Evolutionary conservation across 805 yeast genomes (phyloP).

Genomic region (Candida incommunis): DNA sequence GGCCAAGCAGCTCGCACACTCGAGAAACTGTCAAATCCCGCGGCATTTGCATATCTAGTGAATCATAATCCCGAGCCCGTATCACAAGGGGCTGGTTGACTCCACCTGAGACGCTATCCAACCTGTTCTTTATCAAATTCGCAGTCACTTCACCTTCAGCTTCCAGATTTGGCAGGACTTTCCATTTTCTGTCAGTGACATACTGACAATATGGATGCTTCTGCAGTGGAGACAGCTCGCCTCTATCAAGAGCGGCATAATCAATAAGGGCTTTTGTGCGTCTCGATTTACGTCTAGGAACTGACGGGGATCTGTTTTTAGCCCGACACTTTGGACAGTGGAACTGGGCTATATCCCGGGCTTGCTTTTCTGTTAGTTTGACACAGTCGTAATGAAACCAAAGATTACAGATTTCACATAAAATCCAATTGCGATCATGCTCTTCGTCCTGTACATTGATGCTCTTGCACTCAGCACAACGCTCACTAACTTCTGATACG

Average conservation of each 20-base stretch:
- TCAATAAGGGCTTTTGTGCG: conserved; percentile 48
- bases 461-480: too few relatives aligned
- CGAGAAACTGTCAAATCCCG: conserved; percentile 36
- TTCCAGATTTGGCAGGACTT: conserved; percentile 10
- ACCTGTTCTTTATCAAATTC: conserved; percentile 12
- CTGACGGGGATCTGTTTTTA: conserved; percentile 33
- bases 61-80: conserved; percentile 18
- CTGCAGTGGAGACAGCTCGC: conserved; percentile 40
- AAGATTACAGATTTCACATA: conserved; percentile 38
- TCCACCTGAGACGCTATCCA: conserved; percentile 11
- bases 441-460: too few relatives aligned
- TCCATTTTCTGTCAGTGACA: conserved; percentile 10
- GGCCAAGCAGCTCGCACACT: conserved; percentile 48
- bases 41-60: conserved; percentile 44
- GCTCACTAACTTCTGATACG: too few relatives aligned
- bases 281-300: conserved; percentile 36
- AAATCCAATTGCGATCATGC: conserved; percentile 32
- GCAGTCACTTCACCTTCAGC: conserved; percentile 10
- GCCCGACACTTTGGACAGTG: conserved; percentile 45
- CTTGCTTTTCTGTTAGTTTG: conserved; percentile 22
- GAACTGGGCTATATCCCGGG: conserved; percentile 29
- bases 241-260: conserved; percentile 67
- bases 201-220: conserved; percentile 38
- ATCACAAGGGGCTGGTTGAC: conserved; percentile 22
- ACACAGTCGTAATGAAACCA: conserved; percentile 47